Evolutionary conservation across 768 basidiomycete species (phyloP).

Genomic region (Lactarius hengduanensis): DNA sequence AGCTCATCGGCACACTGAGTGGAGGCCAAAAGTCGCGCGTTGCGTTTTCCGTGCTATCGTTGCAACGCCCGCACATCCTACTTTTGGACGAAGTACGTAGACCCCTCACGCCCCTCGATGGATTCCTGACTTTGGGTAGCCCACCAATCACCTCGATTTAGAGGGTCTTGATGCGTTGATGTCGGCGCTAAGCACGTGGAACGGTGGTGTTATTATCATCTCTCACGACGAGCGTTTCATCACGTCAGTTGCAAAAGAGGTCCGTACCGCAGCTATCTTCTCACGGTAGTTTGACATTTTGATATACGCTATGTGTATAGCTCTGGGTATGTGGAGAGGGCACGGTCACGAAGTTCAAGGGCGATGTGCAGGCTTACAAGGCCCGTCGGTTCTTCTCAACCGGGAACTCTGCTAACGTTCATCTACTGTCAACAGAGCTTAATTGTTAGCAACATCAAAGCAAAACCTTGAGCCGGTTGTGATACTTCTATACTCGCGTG

Average conservation of each 20-base stretch:
- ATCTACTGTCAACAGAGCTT: conserved; percentile 12
- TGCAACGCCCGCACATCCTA: conserved; percentile 88
- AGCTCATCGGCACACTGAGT: conserved; percentile 85
- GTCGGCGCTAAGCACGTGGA: conserved; percentile 74
- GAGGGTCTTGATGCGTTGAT: conserved; percentile 97
- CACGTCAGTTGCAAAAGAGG: conserved; percentile 83
- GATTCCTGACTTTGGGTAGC: conserved; percentile 42
- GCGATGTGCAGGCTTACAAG: conserved; percentile 93
- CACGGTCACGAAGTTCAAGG: conserved; percentile 78
- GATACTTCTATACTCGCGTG: conserved; percentile 7
- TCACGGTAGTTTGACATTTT: conserved; percentile 21
- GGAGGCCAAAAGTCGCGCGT: conserved; percentile 98
- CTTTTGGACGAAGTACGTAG: conserved; percentile 83
- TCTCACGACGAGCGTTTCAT: conserved; percentile 97
- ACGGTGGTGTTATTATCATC: conserved; percentile 89
- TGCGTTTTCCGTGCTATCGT: conserved; percentile 82
- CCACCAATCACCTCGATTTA: conserved; percentile 95
- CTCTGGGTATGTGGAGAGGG: conserved; percentile 92
- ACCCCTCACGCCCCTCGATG: not conserved
- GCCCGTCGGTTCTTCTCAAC: conserved; percentile 38
- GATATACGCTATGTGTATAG: conserved; percentile 39
- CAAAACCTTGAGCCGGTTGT: conserved; percentile 30
- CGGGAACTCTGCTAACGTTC: not conserved
- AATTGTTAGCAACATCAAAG: conserved; percentile 38
- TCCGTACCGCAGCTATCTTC: conserved; percentile 35